A percentile compares a stretch with the other conserved stretches of the same genome.
phyloP scores from a whole-genome alignment of 768 basidiomycete genomes.

The Cyclocybe aegerita region DNA sequence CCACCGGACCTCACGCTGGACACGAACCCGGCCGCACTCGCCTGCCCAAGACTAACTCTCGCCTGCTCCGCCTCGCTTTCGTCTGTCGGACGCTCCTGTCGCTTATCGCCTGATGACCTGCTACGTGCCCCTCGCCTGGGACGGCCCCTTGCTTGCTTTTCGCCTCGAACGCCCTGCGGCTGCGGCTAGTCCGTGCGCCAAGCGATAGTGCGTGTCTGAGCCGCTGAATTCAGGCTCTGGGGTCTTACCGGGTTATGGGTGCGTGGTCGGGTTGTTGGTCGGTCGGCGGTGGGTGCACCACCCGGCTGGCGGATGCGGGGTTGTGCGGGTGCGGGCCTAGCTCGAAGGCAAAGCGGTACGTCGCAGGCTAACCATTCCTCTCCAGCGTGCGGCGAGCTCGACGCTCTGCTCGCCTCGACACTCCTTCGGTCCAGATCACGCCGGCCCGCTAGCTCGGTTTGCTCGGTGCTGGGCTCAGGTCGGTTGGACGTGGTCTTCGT shows the following conservation, averaged over 20 bases:
- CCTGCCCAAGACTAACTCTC: too few relatives aligned
- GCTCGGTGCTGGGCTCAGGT: constrained; percentile 12
- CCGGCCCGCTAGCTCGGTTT: constrained; percentile 20
- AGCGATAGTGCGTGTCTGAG: constrained; percentile 15
- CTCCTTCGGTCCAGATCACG: constrained; percentile 6
- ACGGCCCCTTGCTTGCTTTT: neutral
- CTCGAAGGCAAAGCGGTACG: neutral
- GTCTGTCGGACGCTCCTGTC: constrained; percentile 1
- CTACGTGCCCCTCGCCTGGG: too few relatives aligned
- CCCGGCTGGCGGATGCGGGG: neutral
- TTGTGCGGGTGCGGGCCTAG: neutral
- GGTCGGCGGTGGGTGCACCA: neutral
- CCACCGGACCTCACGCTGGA: too few relatives aligned
- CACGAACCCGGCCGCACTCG: too few relatives aligned
- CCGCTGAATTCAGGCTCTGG: constrained; percentile 13
- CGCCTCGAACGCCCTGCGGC: constrained; percentile 2
- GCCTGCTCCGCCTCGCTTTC: neutral
- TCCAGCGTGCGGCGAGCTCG: constrained; percentile 23
- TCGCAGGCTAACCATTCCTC: neutral
- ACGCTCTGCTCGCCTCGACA: constrained; percentile 12
- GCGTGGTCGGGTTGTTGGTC: too few relatives aligned
- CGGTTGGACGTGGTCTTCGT: constrained; percentile 4
- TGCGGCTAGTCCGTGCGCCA: constrained; percentile 24
- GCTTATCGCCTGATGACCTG: too few relatives aligned
- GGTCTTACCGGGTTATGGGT: neutral